Conservation (phyloP, 2,329 filamentous ascomycete genomes). For the Diaporthe batatas region DNA sequence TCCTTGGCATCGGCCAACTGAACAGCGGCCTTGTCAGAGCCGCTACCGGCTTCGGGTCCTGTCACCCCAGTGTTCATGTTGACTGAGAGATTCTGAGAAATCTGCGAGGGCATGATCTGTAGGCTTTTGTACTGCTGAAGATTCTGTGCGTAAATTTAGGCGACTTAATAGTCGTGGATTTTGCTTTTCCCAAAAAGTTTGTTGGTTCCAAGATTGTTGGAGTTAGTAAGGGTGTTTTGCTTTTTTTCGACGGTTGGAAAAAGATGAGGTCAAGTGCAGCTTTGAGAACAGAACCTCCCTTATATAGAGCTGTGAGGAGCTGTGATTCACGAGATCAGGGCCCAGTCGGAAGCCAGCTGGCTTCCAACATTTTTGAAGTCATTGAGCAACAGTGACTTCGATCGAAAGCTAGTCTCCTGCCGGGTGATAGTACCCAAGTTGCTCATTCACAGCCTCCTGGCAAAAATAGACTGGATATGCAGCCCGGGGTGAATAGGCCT, state of each 20-base stretch:
- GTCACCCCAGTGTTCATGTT: neutral
- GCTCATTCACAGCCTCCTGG: neutral
- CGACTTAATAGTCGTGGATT: neutral
- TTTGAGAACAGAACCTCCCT: neutral
- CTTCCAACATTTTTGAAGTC: neutral
- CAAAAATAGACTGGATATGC: neutral
- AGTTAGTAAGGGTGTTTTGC: neutral
- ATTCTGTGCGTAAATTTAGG: neutral
- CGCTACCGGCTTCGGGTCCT: neutral
- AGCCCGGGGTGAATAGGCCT: neutral
- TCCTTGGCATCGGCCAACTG: constrained; percentile 36
- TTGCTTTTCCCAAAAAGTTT: neutral
- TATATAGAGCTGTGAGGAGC: neutral
- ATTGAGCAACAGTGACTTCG: no score
- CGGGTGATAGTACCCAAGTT: no score
- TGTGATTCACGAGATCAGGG: neutral
- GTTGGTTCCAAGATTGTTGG: no score
- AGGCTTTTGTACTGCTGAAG: neutral
- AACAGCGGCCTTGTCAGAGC: neutral
- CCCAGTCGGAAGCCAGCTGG: neutral
- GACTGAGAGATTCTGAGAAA: neutral
- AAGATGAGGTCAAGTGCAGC: neutral
- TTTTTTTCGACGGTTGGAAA: neutral
- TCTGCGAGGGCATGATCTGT: neutral
- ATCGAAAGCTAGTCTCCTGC: neutral